A percentile compares a stretch with the other conserved stretches of the same genome.
Evolutionary conservation across 768 basidiomycete genomes (phyloP).

Genomic region (Agrocybe praecox): DNA sequence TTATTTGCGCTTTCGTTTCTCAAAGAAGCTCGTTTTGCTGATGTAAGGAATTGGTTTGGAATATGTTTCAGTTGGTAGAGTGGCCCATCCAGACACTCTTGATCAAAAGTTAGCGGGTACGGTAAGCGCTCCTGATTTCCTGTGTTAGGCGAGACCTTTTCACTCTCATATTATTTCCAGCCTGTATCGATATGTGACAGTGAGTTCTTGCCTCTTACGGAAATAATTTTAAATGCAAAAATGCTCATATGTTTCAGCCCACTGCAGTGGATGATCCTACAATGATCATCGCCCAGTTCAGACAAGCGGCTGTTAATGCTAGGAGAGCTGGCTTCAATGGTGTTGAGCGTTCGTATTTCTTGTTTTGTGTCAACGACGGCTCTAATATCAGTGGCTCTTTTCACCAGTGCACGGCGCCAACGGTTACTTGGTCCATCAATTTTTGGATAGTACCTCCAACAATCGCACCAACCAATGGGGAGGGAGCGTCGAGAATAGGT

Average conservation of each 20-base stretch:
- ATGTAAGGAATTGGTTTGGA: too few relatives aligned
- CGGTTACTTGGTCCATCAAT: conserved; percentile 49
- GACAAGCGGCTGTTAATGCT: conserved; percentile 45
- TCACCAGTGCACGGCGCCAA: conserved; percentile 40
- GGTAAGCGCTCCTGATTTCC: conserved; percentile 17
- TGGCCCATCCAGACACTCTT: conserved; percentile 37
- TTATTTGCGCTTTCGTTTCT: background rate
- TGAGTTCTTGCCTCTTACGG: conserved; percentile 17
- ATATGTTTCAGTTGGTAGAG: conserved; percentile 34
- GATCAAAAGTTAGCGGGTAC: conserved; percentile 37
- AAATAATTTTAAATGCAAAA: background rate
- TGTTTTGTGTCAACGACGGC: conserved; percentile 7
- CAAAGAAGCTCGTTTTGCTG: too few relatives aligned
- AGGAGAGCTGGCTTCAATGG: conserved; percentile 57
- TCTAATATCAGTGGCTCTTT: too few relatives aligned
- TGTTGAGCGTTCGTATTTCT: conserved; percentile 38
- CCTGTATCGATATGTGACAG: conserved; percentile 39
- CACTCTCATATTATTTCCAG: background rate
- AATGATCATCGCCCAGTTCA: conserved; percentile 37
- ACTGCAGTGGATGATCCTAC: conserved; percentile 43
- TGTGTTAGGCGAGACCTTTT: background rate
- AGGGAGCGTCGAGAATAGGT: conserved; percentile 57
- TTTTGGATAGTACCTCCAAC: conserved; percentile 49
- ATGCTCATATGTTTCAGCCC: conserved; percentile 23
- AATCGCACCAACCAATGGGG: conserved; percentile 58